These are phyloP conservation scores for Aspergillus versicolor DNA, from an alignment of 2,329 filamentous ascomycete species.

Conservation along the genomic window DNA sequence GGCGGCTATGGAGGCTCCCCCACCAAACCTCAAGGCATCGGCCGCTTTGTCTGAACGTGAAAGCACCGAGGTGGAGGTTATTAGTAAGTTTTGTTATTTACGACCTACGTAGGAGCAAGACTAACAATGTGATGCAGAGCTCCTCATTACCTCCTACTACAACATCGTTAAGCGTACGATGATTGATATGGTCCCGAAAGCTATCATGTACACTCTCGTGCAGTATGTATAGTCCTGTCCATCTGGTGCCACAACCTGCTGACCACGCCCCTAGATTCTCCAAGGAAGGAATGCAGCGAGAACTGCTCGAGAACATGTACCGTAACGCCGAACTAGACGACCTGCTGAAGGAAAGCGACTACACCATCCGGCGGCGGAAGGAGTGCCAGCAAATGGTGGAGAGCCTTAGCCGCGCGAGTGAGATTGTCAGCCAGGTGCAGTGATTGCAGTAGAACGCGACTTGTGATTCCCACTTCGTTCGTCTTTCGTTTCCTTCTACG, in stretches of 20 bases:
- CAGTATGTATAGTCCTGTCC: constrained; percentile 63
- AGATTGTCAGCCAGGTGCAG: constrained; percentile 85
- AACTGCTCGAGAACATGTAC: constrained; percentile 98
- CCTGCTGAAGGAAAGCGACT: constrained; percentile 95
- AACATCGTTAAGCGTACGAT: constrained; percentile 98
- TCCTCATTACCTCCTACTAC: constrained; percentile 94
- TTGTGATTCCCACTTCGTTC: constrained; percentile 15
- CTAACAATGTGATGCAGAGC: constrained; percentile 57
- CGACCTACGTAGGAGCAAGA: not conserved
- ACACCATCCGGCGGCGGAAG: constrained; percentile 90
- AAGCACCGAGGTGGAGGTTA: constrained; percentile 94
- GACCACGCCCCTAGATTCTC: constrained; percentile 62
- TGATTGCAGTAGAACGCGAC: constrained; percentile 32
- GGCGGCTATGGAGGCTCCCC: constrained; percentile 97
- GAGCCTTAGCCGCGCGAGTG: constrained; percentile 80
- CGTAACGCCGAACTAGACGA: constrained; percentile 86
- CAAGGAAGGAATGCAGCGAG: constrained; percentile 97
- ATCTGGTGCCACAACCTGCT: constrained; percentile 4
- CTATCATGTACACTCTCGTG: constrained; percentile 96
- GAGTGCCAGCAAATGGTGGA: constrained; percentile 99
- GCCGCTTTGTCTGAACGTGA: constrained; percentile 93
- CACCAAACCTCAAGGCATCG: constrained; percentile 88
- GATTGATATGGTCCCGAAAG: constrained; percentile 99
- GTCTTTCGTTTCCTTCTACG: constrained; percentile 8
- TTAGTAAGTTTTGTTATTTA: constrained; percentile 65